Percentiles rank a stretch among this genome's conserved stretches.
Evolutionary conservation across 2,329 filamentous ascomycete genomes (phyloP).

Genomic region (Hypoxylon sp.): DNA sequence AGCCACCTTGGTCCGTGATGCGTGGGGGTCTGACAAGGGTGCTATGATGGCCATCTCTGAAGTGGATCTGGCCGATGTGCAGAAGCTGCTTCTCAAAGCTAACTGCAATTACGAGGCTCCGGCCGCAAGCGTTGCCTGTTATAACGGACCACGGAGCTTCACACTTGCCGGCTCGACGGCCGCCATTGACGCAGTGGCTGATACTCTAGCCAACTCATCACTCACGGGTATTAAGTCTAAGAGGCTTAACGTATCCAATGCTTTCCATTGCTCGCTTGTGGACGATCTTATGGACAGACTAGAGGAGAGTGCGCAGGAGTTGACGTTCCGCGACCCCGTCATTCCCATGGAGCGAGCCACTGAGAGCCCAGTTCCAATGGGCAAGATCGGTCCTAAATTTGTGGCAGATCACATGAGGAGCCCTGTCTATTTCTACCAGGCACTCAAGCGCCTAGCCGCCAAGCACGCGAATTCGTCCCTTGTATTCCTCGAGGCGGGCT

Average conservation of each 20-base stretch:
- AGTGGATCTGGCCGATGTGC: slow-evolving; percentile 4
- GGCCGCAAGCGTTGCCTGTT: slow-evolving; percentile 37
- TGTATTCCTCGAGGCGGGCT: slow-evolving; percentile 40
- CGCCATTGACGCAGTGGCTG: slow-evolving; percentile 28
- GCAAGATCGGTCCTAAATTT: slow-evolving; percentile 2
- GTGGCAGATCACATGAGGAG: slow-evolving; percentile 39
- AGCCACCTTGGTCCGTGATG: slow-evolving; percentile 50
- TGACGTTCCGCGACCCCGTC: slow-evolving; percentile 18
- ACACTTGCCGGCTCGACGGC: slow-evolving; percentile 34
- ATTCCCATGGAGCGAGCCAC: slow-evolving; percentile 35
- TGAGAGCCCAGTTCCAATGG: neutral
- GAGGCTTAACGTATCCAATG: slow-evolving; percentile 34
- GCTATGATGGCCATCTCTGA: slow-evolving; percentile 56
- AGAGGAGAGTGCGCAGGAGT: slow-evolving; percentile 3
- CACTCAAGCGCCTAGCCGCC: slow-evolving; percentile 26
- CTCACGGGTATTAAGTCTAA: slow-evolving; percentile 27
- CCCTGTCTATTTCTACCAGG: slow-evolving; percentile 40
- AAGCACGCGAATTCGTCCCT: slow-evolving; percentile 8
- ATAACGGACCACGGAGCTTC: slow-evolving; percentile 38
- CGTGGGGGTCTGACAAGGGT: slow-evolving; percentile 56
- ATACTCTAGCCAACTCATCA: neutral
- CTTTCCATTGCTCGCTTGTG: slow-evolving; percentile 41
- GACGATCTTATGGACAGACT: slow-evolving; percentile 24
- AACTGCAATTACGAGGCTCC: neutral
- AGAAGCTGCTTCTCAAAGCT: neutral